Conservation (phyloP, 179 eudicot genomes). For the Corrigiola litoralis region DNA sequence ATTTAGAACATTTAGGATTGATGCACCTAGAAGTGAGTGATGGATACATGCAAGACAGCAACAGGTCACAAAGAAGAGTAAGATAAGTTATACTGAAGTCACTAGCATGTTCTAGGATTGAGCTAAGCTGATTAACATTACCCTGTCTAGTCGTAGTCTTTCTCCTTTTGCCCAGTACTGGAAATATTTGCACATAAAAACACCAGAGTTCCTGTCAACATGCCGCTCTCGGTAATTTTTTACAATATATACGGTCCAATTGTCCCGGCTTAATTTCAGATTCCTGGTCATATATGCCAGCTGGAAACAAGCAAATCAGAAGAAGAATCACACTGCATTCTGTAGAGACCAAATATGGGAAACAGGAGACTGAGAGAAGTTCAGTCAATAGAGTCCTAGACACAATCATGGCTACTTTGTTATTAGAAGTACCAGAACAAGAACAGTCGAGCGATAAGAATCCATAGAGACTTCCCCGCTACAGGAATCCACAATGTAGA, state of each 20-base stretch:
- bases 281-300: background rate
- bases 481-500: constrained; percentile 1
- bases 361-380: background rate
- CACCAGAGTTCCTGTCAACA: background rate
- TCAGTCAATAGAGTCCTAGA: background rate
- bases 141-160: background rate
- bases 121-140: background rate
- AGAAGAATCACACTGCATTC: background rate
- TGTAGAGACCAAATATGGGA: background rate
- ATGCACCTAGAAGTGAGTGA: background rate
- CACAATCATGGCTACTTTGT: background rate
- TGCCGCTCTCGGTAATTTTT: background rate
- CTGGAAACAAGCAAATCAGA: background rate
- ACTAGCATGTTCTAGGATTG: background rate
- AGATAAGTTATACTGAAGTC: background rate
- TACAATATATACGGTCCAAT: background rate
- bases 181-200: constrained; percentile 9
- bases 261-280: background rate
- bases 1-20: background rate
- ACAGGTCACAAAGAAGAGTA: background rate
- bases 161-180: constrained; percentile 5
- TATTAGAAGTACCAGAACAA: constrained; percentile 2
- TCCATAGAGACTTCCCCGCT: constrained; percentile 1
- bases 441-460: background rate
- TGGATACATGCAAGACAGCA: constrained; percentile 1